These are phyloP conservation scores for Lojkania enalia DNA, from an alignment of 2,329 filamentous ascomycete species.

Conservation along the genomic window DNA sequence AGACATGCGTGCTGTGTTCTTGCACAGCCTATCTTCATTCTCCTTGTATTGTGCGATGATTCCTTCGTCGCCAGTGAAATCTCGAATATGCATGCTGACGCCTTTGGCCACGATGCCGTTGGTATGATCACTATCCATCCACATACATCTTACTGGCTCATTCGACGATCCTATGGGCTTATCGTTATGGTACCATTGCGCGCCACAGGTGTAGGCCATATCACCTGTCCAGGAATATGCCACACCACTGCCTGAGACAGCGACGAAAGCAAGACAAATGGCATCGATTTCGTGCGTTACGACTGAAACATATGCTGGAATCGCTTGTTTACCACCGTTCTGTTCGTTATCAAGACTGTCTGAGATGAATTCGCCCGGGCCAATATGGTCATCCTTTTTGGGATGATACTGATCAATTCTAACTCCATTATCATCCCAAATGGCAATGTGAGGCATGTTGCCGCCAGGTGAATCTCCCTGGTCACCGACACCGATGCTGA, in stretches of 20 bases:
- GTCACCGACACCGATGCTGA: not conserved
- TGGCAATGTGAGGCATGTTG: not conserved
- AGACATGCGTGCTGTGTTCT: conserved; percentile 5
- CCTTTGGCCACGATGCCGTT: conserved; percentile 9
- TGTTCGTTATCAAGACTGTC: not conserved
- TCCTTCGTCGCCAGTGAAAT: conserved; percentile 5
- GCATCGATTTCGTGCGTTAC: conserved; percentile 8
- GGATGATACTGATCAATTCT: not conserved
- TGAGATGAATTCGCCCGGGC: not conserved
- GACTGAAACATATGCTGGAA: conserved; percentile 5
- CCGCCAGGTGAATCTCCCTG: not conserved
- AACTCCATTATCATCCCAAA: not conserved
- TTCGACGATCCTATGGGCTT: conserved; percentile 4
- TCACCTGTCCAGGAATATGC: conserved; percentile 10
- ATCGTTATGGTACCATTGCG: conserved; percentile 6
- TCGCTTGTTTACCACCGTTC: not conserved
- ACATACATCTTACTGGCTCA: conserved; percentile 3
- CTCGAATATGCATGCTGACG: conserved; percentile 7
- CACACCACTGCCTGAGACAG: conserved; percentile 1
- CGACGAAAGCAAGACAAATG: conserved; percentile 5
- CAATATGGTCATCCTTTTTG: not conserved
- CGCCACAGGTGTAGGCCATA: conserved; percentile 9
- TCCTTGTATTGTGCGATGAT: conserved; percentile 7
- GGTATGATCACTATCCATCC: conserved; percentile 11
- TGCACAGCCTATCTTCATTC: conserved; percentile 5